Base-by-base conservation (phyloP, 257 asterid genomes). In the Penstemon barbatus region DNA sequence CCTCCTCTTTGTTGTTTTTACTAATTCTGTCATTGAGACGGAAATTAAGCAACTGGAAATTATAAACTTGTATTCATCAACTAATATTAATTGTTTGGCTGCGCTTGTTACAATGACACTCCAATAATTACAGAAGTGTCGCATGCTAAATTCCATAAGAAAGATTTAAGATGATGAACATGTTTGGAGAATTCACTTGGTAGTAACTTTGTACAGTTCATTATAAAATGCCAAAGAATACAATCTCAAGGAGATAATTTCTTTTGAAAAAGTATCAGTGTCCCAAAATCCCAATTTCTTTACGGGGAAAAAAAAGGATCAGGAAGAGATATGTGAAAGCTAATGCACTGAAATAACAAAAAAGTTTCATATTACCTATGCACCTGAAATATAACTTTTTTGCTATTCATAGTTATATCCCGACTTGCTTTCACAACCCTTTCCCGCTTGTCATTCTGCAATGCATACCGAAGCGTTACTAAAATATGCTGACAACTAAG, bases 351-450 rank as follows among this genome's bases (percentile, higher is more conserved):
- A 62, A 53, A 61, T 54, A 63, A 41, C 15, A 63, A 43, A 36
- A 25, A 5, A 8, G 33, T 67, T 59, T 65, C 71, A 10, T 71
- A 42, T 75, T 81, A 93, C 99, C 97, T 90, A 72, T 90, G 97
- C 79, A 90, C 99, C 80, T 93, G 99, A 75, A 90, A 93, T 71
- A 90, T 90, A 75, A 87, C 99, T 78, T 93, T 90, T 78, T 93
- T 93, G 82, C 97, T 93, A 64, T 85, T 90, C 88, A 85, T 90
- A 15, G 99, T 93, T 66, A 91, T 68, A 70, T 93, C 99, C 9
- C 99, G 87, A 74, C 99, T 93, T 50, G 96, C 99, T 78, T 90
- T 93, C 71, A 93, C 97, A 65, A 93, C 86, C 71, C 96, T 79
- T 81, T 93, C 97, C 44, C 97, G 80, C 75, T 88, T 93, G 6